Evolutionary conservation across 2,329 filamentous ascomycete species (phyloP).

Genomic region (Calonectria montana): DNA sequence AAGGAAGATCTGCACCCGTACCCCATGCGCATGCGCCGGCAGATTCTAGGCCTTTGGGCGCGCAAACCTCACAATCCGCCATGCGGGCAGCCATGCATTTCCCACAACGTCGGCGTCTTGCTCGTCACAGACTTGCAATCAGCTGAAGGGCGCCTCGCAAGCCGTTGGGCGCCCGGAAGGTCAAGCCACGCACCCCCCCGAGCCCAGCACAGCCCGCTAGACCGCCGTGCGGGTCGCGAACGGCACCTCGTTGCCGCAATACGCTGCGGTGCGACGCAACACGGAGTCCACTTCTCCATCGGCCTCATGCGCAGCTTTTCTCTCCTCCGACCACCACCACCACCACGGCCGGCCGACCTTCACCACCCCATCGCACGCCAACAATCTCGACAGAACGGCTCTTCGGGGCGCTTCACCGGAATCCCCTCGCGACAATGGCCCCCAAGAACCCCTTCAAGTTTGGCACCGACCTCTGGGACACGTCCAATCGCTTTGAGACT

Average conservation of each 20-base stretch:
- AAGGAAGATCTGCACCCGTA: slow-evolving; percentile 7
- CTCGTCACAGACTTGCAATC: background rate
- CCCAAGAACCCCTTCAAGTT: slow-evolving; percentile 51
- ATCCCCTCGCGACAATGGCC: slow-evolving; percentile 29
- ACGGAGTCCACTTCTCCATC: slow-evolving; percentile 8
- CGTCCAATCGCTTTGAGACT: slow-evolving; percentile 77
- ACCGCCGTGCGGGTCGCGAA: background rate
- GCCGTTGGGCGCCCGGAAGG: background rate
- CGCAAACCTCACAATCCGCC: background rate
- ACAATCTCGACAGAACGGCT: background rate
- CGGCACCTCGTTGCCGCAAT: background rate
- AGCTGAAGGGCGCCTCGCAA: slow-evolving; percentile 11
- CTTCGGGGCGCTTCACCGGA: slow-evolving; percentile 7
- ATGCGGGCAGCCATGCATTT: background rate
- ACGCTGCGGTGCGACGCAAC: background rate
- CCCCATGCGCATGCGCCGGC: background rate
- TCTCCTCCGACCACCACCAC: background rate
- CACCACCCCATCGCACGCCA: background rate
- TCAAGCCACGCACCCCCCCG: slow-evolving; percentile 8
- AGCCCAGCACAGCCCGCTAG: background rate
- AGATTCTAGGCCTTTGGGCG: background rate
- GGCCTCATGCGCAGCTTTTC: background rate
- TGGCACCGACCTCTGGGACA: slow-evolving; percentile 60
- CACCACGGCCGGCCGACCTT: background rate
- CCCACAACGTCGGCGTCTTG: background rate